Evolutionary conservation across 2,329 filamentous ascomycete genomes (phyloP), one percentile per base, ranked within the genome.

Genomic region (Exophiala viscosa): DNA sequence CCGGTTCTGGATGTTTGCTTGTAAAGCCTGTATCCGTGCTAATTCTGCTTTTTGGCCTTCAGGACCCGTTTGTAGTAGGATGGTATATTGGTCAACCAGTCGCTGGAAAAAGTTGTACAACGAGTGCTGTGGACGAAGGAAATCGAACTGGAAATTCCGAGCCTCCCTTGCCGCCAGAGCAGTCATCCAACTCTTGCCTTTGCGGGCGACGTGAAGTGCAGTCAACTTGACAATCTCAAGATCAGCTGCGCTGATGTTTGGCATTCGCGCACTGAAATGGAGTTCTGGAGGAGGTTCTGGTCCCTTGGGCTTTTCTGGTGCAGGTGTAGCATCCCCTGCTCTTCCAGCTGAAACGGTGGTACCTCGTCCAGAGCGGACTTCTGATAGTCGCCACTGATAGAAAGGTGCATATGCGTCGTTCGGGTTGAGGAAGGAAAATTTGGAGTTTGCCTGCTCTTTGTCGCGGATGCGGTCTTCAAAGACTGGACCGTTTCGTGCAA

Each of bases 21-120:
- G 80, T 39, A 97, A 74, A 64, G 90, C 84, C 8, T 79, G 80
- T 34, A 90, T 80, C 45, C 88, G 83, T 60, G 86, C 81, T 62
- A 89, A 79, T 64, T 91, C 83, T 2, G 87, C 77, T 61, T 86
- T 85, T 20, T 85, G 83, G 9, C 85, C 85, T 60, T 87, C 82
- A 6, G 85, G 77, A 0, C 84, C 86, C 6, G 83, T 80, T 50
- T 83, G 82, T 50, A 96, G 67, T 28, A 96, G 74, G 46, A 86
- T 79, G n/a, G 87, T 87, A 70, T 97, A 97, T 68, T 99, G 93
- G 62, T 97, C 92, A 55, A 96, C 85, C 54, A 96, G 79, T 59
- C 91, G 84, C 62, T 90, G 88, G 71, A 96, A 97, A 75, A 93
- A 97, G 69, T 92, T 91, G 75, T 97, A 90, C 58, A 96, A 85